Evolutionary conservation across 805 yeast genomes (phyloP), one percentile per base, ranked within the genome.

Genomic region (Suhomyces tanzawaensis): DNA sequence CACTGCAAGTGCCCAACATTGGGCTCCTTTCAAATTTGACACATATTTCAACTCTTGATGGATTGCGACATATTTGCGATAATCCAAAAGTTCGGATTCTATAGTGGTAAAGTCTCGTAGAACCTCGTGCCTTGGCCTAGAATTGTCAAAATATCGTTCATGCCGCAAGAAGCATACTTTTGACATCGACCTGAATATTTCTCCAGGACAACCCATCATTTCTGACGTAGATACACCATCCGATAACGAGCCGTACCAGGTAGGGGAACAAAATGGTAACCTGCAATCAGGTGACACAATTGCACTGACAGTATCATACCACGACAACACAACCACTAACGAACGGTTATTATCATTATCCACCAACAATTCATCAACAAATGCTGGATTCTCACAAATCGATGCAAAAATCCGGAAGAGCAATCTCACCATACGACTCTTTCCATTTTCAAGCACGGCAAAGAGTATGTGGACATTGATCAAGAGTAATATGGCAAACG

Each of bases 141-240:
- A 39, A 27, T 19, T 25, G 33, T 49, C 48, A 4, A 37, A 36
- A 11, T 39, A 29, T 7, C 46, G 24, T 32, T 56, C 56, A 43
- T 62, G 59, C 24, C 69, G 46, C 8, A 76, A 46, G 9, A 50
- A 49, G 42, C 80, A 74, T 4, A 77, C 65, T 30, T 69, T 63
- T 2, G 66, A 58, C 49, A 77, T 61, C 4, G 75, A 68, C 13
- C 56, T 53, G 49, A 77, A 77, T 1, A 77, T 69, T 42, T 76
- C 81, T 3, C 79, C 80, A 0, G 82, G 82, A 44, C 82, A 77
- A 1, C 81, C 82, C 72, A 74, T 75, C 71, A 77, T 66, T 39
- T 64, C 66, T 4, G 75, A 65, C 0, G 80, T 75, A 13, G 81
- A 74, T 4, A 72, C 62, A 8, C 51, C 49, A 40, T 66, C 71